Base-by-base conservation (phyloP, 768 basidiomycete genomes). In the Ramaria sp. region DNA sequence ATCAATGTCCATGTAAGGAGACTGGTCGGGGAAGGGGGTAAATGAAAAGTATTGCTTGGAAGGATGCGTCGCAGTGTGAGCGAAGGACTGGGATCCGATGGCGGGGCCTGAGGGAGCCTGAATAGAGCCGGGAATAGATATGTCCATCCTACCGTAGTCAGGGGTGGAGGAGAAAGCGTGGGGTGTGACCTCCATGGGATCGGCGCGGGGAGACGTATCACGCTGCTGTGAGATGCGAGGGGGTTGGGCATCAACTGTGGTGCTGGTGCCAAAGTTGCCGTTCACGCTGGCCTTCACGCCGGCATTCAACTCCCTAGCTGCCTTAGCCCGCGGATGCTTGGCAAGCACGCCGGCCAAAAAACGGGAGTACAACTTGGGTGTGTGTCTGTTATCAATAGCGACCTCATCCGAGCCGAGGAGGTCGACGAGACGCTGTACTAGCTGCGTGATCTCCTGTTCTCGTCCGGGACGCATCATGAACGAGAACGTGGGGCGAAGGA, bases 341-440 rank as follows among this genome's bases (percentile, higher is more conserved):
- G 80, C 78, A 19, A 91, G 72, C 27, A 90, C 71, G n/a, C 82
- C 75, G 0, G 83, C 80, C 7, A 91, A 76, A 74, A 91, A 91
- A 13, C 86, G 80, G 12, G 88, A 85, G 63, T 90, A 88, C 34
- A 90, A 72, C 61, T 81, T 84, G 1, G 87, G 88, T 0, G 86
- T 88, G 64, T 91, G 88, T 13, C 84, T 78, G 62, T 87, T 86
- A 63, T 91, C 88, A 51, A 90, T 86, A 15, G 88, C 84, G 50
- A 89, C 80, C 57, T 83, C 83, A 12, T 82, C 78, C 5, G 81
- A 82, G 54, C 79, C 82, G 54, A 90, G 69, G 0, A 80, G 84
- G 59, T 84, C 80, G 61, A 91, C 88, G 20, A 91, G 74, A 10
- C 79, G 78, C 39, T 82, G 76, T 55, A 91, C 88, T 61, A 82